Conservation (phyloP, 768 basidiomycete species). For the Trametes cingulata region DNA sequence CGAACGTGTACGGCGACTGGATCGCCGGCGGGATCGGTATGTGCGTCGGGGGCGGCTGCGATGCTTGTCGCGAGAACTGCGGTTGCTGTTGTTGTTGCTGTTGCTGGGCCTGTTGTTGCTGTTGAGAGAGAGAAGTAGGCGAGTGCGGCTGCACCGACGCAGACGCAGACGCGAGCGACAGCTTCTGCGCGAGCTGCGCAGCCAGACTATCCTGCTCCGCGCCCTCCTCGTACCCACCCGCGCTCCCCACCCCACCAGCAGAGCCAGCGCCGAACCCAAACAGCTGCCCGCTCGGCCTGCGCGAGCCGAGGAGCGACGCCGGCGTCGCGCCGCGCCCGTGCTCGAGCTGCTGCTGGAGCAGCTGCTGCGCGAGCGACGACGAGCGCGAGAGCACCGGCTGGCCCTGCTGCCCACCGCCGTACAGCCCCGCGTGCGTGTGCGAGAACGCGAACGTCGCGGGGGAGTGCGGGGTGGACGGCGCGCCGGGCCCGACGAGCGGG, state of each 20-base stretch:
- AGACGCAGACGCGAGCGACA: slow-evolving; percentile 8
- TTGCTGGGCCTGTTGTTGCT: slow-evolving; percentile 16
- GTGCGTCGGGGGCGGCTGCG: slow-evolving; percentile 28
- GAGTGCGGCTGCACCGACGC: slow-evolving; percentile 12
- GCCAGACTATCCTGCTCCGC: not conserved
- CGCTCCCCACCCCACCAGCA: not conserved
- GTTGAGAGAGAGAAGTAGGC: not conserved
- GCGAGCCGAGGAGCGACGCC: slow-evolving; percentile 3
- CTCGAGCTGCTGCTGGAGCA: slow-evolving; percentile 18
- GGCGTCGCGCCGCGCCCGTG: slow-evolving; percentile 5
- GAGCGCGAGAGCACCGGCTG: slow-evolving; percentile 14
- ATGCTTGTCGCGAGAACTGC: not conserved
- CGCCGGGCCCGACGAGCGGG: slow-evolving; percentile 18
- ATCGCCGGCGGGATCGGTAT: slow-evolving; percentile 38
- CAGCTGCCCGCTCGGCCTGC: slow-evolving; percentile 7
- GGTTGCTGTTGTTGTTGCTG: not conserved
- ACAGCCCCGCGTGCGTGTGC: not conserved
- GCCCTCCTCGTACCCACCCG: slow-evolving; percentile 6
- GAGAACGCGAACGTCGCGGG: slow-evolving; percentile 17
- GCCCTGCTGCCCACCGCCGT: not conserved
- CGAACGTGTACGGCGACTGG: slow-evolving; percentile 41
- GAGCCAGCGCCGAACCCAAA: not conserved
- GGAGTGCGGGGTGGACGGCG: slow-evolving; percentile 14
- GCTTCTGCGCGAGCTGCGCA: slow-evolving; percentile 10
- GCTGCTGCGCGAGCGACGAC: slow-evolving; percentile 24